Conservation (phyloP, 768 basidiomycete genomes). For the Hebeloma cylindrosporum region DNA sequence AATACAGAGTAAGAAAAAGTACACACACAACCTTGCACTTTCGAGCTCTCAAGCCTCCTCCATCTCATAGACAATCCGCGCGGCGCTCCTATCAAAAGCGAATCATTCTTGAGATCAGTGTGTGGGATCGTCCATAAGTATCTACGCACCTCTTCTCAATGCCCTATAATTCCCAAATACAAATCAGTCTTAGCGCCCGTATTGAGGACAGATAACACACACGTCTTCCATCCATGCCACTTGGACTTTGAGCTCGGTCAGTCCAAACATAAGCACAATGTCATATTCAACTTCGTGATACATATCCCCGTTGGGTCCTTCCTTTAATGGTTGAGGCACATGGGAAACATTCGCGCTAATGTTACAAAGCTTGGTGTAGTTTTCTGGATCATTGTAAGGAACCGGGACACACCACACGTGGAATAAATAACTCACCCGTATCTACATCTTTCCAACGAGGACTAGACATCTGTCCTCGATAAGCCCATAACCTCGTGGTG, state of each 20-base stretch:
- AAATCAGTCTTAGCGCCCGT: conserved; percentile 16
- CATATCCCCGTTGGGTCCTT: not conserved
- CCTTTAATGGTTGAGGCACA: not conserved
- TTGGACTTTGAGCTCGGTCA: conserved; percentile 49
- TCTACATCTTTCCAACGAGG: conserved; percentile 22
- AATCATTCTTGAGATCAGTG: too few relatives aligned
- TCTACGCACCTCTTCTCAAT: not conserved
- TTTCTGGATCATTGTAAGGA: conserved; percentile 12
- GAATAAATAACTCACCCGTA: too few relatives aligned
- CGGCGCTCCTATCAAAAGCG: too few relatives aligned
- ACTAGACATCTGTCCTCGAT: conserved; percentile 11
- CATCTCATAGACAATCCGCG: too few relatives aligned
- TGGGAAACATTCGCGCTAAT: conserved; percentile 4
- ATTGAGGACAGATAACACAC: too few relatives aligned
- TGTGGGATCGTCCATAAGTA: too few relatives aligned
- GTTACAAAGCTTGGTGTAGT: conserved; percentile 5
- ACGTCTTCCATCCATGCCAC: conserved; percentile 49
- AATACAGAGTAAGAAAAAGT: too few relatives aligned
- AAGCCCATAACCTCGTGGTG: conserved; percentile 12
- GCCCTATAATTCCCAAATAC: not conserved
- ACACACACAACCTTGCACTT: too few relatives aligned
- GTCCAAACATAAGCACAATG: conserved; percentile 44
- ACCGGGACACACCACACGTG: too few relatives aligned
- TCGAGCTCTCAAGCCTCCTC: too few relatives aligned
- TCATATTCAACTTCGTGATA: conserved; percentile 25